Percentiles rank a stretch among this genome's conserved stretches.
These are phyloP conservation scores for Ganoderma lingzhi DNA, from an alignment of 1,284 basidiomycete genomes.

Conservation along the genomic window DNA sequence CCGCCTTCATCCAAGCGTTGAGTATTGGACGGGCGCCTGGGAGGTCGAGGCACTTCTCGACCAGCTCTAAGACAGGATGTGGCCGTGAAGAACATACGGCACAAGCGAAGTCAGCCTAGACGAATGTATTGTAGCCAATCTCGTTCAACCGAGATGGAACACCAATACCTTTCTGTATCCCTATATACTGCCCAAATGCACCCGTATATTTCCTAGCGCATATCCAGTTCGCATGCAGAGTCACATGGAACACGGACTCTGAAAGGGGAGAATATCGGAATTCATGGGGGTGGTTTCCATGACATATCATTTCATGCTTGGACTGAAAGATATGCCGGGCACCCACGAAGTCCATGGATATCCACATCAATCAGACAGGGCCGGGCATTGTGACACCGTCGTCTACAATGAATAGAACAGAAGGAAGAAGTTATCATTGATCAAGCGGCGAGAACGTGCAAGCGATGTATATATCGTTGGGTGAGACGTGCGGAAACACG, in stretches of 20 bases:
- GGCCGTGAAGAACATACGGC: background rate
- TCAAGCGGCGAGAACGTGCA: slow-evolving; percentile 3
- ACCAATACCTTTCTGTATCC: background rate
- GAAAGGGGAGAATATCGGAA: background rate
- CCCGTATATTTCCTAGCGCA: background rate
- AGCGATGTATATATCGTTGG: slow-evolving; percentile 15
- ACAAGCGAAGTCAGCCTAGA: background rate
- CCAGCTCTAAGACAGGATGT: slow-evolving; percentile 44
- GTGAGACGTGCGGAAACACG: slow-evolving; percentile 8
- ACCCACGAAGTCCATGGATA: background rate
- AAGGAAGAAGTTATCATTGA: slow-evolving; percentile 4
- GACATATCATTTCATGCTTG: background rate
- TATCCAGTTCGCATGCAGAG: background rate
- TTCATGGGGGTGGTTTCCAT: background rate
- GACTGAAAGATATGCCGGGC: background rate
- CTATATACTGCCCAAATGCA: background rate
- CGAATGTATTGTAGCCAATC: slow-evolving; percentile 6
- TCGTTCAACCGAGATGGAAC: slow-evolving; percentile 18
- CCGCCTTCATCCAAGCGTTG: slow-evolving; percentile 74
- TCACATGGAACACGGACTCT: slow-evolving; percentile 4
- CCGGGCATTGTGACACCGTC: background rate
- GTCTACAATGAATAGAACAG: background rate
- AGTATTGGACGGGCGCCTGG: slow-evolving; percentile 94
- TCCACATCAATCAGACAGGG: background rate
- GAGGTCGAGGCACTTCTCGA: slow-evolving; percentile 87